Base-by-base conservation (phyloP, 495 filamentous ascomycete species). In the Talaromyces trachyspermus region DNA sequence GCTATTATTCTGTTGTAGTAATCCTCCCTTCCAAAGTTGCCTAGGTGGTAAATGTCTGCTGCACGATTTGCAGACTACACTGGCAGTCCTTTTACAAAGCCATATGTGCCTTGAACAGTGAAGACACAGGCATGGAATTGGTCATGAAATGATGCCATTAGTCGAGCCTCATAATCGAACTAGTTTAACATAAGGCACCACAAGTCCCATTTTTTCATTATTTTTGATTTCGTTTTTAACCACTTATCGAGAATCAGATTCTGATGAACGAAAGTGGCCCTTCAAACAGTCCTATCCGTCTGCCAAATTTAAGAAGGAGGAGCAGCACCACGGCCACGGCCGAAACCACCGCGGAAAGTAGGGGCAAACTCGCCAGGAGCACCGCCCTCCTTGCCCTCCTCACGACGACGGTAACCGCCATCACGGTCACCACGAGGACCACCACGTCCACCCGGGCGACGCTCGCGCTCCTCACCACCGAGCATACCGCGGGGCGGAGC, bases 401-500 rank as follows among this genome's bases (percentile, higher is more conserved):
- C 87, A 57, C 89, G 86, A 69, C 87, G 75, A 63, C 91, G 74
- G 78, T 95, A 95, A 58, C 86, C 91, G 68, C 90, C 89, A 75
- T 94, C 88, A 66, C 89, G 86, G 68, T 89, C 85, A 61, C 81
- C 83, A 69, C 86, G 79, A 62, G 81, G 81, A 41, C 66, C 73
- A 52, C 80, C 72, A 60, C 78, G 76, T 52, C 81, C 81, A 62
- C 80, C 80, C 46, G 75, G 75, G 72, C 84, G 83, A 65, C 88
- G 79, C 69, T 89, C 85, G 56, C 78, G 76, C 59, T 89, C 85
- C 66, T 95, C 92, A 70, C 85, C 89, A 64, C 91, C 89, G 77
- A 96, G 81, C 92, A 98, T 96, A 60, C 92, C 92, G 61, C 91
- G 89, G 57, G 92, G 92, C 63, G 94, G 94, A 69, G 89, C 89